Percentiles rank a stretch among this genome's conserved stretches.
phyloP scores from a whole-genome alignment of 208 protist species.

The Crithidia expoeki region DNA sequence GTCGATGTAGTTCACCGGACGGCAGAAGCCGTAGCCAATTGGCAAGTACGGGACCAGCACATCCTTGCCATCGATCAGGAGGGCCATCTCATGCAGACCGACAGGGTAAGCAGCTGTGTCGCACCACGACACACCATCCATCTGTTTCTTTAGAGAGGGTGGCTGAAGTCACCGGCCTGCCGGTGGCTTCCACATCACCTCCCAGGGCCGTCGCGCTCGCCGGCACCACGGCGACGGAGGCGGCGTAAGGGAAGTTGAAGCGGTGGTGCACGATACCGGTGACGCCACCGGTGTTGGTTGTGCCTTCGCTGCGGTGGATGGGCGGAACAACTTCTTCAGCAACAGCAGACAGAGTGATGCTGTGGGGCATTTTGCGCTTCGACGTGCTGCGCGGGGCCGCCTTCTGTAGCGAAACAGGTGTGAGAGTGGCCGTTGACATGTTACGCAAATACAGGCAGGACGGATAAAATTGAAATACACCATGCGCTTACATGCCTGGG shows the following conservation, averaged over 20 bases:
- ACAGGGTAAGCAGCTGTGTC: constrained; percentile 6
- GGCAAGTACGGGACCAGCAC: constrained; percentile 36
- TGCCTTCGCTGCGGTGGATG: constrained; percentile 13
- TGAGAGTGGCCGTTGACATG: constrained; percentile 20
- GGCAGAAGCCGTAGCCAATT: constrained; percentile 25
- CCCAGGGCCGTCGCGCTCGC: not conserved
- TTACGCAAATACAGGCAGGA: not conserved
- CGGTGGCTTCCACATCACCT: not conserved
- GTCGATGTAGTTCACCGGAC: constrained; percentile 44
- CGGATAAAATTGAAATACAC: not conserved
- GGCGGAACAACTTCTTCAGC: not conserved
- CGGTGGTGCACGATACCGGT: constrained; percentile 28
- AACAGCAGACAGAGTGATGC: not conserved
- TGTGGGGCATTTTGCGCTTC: not conserved
- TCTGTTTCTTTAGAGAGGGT: not conserved
- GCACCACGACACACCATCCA: constrained; percentile 27
- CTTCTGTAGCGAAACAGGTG: not conserved
- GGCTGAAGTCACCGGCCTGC: not conserved
- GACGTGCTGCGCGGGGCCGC: not conserved
- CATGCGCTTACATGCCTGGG: too few species aligned
- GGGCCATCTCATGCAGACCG: constrained; percentile 34
- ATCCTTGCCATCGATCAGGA: constrained; percentile 37
- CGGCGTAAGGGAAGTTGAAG: constrained; percentile 27
- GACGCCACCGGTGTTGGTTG: constrained; percentile 17
- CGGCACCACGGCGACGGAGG: constrained; percentile 16